Conservation (phyloP, 495 filamentous ascomycete genomes). For the Pyronema domesticum region DNA sequence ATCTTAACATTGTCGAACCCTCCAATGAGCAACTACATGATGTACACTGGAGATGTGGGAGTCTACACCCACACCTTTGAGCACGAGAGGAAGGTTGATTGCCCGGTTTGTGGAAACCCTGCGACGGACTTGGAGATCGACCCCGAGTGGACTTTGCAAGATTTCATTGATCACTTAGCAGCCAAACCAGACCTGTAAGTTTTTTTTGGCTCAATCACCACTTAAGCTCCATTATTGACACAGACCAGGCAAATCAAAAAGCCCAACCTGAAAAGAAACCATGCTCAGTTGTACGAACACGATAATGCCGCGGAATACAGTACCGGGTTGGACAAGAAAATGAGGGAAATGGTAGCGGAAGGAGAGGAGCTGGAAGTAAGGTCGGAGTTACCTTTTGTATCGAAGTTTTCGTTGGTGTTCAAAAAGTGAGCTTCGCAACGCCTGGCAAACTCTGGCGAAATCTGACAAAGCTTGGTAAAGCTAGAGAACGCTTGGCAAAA, state of each 20-base stretch:
- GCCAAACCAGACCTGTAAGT: conserved; percentile 54
- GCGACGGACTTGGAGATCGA: conserved; percentile 56
- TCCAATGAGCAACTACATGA: conserved; percentile 89
- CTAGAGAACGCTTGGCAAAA: no score
- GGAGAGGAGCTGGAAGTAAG: conserved; percentile 37
- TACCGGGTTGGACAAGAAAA: conserved; percentile 43
- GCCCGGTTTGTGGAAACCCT: conserved; percentile 78
- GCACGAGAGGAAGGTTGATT: conserved; percentile 79
- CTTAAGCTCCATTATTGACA: background rate
- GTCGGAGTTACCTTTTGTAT: no score
- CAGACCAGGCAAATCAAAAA: conserved; percentile 51
- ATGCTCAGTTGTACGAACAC: conserved; percentile 71
- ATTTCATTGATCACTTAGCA: conserved; percentile 72
- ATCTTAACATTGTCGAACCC: conserved; percentile 70
- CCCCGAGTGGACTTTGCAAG: conserved; percentile 52
- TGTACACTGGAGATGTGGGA: conserved; percentile 90
- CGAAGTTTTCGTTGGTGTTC: no score
- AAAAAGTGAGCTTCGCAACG: no score
- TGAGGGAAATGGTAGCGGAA: conserved; percentile 41
- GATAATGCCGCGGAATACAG: conserved; percentile 53
- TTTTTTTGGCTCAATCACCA: background rate
- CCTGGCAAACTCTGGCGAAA: no score
- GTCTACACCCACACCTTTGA: conserved; percentile 95
- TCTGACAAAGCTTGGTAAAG: no score
- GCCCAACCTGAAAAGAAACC: conserved; percentile 65